Base-by-base conservation (phyloP, 208 protist species). In the Leishmania arabica region DNA sequence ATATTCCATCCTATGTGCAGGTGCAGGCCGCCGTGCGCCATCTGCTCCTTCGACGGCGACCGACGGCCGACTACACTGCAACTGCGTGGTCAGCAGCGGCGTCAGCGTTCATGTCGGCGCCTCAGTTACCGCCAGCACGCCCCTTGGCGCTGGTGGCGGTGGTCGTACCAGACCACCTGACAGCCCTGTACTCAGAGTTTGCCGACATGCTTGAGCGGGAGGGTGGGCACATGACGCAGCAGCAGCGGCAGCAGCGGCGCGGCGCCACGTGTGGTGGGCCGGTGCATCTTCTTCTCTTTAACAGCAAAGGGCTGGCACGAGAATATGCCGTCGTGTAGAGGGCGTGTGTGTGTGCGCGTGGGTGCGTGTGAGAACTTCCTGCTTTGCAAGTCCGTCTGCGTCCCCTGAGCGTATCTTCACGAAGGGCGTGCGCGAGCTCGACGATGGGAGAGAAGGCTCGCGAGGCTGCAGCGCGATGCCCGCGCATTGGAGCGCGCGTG, bases 21-120 rank as follows among this genome's bases (percentile, higher is more conserved):
- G 77, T 94, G 74, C 87, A 86, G 71, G 82, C 86, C 27, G 85
- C 86, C 9, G 85, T 91, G 75, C 89, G 89, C 13, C 86, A 91
- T 49, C 13, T 92, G 21, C 75, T 93, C 37, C 62, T 40, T n/a
- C 64, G 47, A n/a, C 83, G 83, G 9, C 78, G 83, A 45, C 83
- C 83, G 27, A 47, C 51, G 31, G 42, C 47, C 15, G 31, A 47
- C 47, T 76, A 27, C 72, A 74, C 69, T 8, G 69, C 69, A 11
- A 74, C 40, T 9, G 49, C 51, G 5, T 21, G 27, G 45, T 40
- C 69, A 49, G 17, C 49, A 60, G 19, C 1, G 45, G 49, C 49
- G 21, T 17, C 71, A 1, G 21, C 71, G 31, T 60, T 53, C 31
- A 31, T 11, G n/a, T 45, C 19, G 45, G 27, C 11, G 15, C 45